Evolutionary conservation across 345 rosid species (phyloP).

Genomic region (Euphorbia tirucalli): DNA sequence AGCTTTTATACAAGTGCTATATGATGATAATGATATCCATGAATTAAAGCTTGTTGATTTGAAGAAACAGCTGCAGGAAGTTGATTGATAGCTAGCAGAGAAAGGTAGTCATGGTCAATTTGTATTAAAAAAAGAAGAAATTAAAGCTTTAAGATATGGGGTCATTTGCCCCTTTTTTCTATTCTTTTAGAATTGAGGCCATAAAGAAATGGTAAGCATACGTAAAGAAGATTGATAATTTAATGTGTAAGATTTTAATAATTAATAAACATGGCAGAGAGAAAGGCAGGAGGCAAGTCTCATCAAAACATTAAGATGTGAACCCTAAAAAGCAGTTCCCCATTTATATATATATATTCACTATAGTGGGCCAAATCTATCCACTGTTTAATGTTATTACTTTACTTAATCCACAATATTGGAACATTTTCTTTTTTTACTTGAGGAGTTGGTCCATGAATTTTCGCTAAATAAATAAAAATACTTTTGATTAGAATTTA

Average conservation of each 20-base stretch:
- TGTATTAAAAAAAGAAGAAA: background rate
- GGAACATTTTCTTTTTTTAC: no score
- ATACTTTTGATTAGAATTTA: no score
- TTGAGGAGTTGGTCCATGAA: no score
- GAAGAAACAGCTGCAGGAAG: background rate
- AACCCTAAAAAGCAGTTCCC: constrained; percentile 77
- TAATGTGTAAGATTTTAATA: background rate
- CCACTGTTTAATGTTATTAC: background rate
- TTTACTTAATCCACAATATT: background rate
- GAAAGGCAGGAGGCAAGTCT: constrained; percentile 41
- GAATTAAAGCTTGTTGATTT: no score
- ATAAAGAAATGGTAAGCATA: background rate
- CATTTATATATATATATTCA: background rate
- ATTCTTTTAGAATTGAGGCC: background rate
- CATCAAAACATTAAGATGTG: constrained; percentile 53
- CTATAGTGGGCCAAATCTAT: constrained; percentile 24
- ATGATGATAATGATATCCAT: no score
- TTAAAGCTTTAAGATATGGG: constrained; percentile 18
- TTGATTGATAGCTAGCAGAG: constrained; percentile 14
- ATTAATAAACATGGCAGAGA: background rate
- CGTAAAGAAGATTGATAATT: background rate
- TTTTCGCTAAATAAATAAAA: no score
- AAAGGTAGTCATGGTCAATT: constrained; percentile 22
- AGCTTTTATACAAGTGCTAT: no score
- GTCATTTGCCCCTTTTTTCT: background rate